phyloP scores from a whole-genome alignment of 2,329 filamentous ascomycete species.

The Colletotrichum ledebouriae region DNA sequence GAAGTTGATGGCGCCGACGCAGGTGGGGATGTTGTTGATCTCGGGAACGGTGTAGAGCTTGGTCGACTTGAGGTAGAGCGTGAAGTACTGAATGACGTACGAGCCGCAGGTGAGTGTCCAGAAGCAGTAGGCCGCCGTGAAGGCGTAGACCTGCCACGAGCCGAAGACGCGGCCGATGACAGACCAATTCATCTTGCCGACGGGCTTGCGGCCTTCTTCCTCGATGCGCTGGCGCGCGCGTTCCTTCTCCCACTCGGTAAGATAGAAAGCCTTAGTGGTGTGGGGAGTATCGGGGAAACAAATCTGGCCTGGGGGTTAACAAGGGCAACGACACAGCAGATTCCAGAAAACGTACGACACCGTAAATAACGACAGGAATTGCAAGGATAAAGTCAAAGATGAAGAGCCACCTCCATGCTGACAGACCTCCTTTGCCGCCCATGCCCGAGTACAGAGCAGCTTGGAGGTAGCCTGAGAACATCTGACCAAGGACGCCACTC shows the following conservation, averaged over 20 bases:
- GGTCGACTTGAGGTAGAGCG: constrained; percentile 55
- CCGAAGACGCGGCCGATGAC: constrained; percentile 55
- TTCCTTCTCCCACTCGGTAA: constrained; percentile 69
- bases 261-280: constrained; percentile 57
- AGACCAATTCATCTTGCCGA: constrained; percentile 53
- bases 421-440: constrained; percentile 51
- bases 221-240: constrained; percentile 78
- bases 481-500: constrained; percentile 63
- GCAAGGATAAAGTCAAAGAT: constrained; percentile 55
- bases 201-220: constrained; percentile 59
- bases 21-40: constrained; percentile 61
- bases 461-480: constrained; percentile 55
- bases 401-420: constrained; percentile 56
- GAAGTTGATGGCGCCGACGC: constrained; percentile 58
- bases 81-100: constrained; percentile 57
- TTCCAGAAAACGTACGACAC: constrained; percentile 43
- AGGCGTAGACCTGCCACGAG: constrained; percentile 61
- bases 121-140: constrained; percentile 55
- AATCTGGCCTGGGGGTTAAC: constrained; percentile 12
- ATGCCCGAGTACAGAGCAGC: constrained; percentile 51
- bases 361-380: constrained; percentile 54
- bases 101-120: constrained; percentile 55
- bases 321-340: neutral
- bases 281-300: constrained; percentile 60
- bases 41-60: constrained; percentile 53